These are phyloP conservation scores for Aspergillus taichungensis DNA, from an alignment of 495 filamentous ascomycete genomes.

Conservation along the genomic window DNA sequence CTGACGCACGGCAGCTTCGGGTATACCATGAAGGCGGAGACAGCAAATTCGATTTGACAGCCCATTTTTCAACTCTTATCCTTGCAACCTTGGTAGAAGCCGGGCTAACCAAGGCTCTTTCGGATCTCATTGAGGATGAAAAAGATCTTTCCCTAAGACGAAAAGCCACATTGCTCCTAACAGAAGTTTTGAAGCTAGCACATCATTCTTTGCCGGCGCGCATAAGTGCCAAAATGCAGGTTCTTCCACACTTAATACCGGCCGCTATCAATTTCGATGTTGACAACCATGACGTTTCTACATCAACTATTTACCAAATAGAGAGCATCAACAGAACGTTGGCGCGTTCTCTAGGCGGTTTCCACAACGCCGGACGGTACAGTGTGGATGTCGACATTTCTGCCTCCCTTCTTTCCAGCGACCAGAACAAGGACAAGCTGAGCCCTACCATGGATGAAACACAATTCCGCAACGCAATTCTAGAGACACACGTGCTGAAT, in stretches of 20 bases:
- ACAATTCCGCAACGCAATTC: slow-evolving; percentile 71
- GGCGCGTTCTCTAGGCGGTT: slow-evolving; percentile 56
- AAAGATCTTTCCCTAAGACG: slow-evolving; percentile 68
- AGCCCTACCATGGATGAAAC: slow-evolving; percentile 76
- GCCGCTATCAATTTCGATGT: slow-evolving; percentile 61
- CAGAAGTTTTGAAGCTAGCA: slow-evolving; percentile 82
- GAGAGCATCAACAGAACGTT: slow-evolving; percentile 94
- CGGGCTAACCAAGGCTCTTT: slow-evolving; percentile 63
- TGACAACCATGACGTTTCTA: slow-evolving; percentile 68
- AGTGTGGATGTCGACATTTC: slow-evolving; percentile 40
- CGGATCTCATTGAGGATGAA: slow-evolving; percentile 58
- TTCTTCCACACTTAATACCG: slow-evolving; percentile 72
- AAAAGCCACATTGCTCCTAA: slow-evolving; percentile 82
- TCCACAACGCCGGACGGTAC: slow-evolving; percentile 31
- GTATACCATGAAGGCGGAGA: slow-evolving; percentile 50
- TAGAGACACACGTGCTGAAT: slow-evolving; percentile 80
- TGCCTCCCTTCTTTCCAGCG: slow-evolving; percentile 33
- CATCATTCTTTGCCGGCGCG: slow-evolving; percentile 71
- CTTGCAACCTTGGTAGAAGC: slow-evolving; percentile 79
- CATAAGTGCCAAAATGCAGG: slow-evolving; percentile 72
- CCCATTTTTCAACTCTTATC: slow-evolving; percentile 88
- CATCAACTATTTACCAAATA: slow-evolving; percentile 88
- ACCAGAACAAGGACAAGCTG: slow-evolving; percentile 63
- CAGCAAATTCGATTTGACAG: slow-evolving; percentile 71
- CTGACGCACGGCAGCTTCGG: slow-evolving; percentile 34